phyloP scores from a whole-genome alignment of 768 basidiomycete genomes.

The Macrolepiota albuminosa region DNA sequence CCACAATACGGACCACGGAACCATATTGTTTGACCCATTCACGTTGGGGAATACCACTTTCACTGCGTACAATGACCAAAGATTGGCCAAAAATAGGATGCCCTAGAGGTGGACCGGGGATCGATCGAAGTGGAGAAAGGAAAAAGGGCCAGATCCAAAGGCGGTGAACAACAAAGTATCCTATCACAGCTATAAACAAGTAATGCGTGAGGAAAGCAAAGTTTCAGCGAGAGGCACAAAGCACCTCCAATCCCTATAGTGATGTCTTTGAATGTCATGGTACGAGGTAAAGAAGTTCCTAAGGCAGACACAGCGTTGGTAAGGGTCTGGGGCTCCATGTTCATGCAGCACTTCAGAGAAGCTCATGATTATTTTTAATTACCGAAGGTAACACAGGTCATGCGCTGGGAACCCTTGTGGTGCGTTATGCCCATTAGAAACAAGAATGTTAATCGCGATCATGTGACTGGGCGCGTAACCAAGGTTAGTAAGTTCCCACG shows the following conservation, averaged over 20 bases:
- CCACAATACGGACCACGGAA: slow-evolving; percentile 39
- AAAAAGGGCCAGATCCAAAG: slow-evolving; percentile 26
- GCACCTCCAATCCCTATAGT: neutral
- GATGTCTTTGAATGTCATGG: neutral
- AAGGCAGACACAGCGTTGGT: neutral
- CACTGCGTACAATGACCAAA: slow-evolving; percentile 16
- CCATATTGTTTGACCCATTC: slow-evolving; percentile 45
- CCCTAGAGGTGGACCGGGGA: slow-evolving; percentile 25
- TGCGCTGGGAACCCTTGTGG: neutral
- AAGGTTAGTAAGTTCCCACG: slow-evolving; percentile 31
- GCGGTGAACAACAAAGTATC: slow-evolving; percentile 17
- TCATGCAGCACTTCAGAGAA: neutral
- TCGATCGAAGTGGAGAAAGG: slow-evolving; percentile 23
- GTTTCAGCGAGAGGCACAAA: neutral
- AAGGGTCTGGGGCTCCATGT: neutral
- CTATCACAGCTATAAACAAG: slow-evolving; percentile 7
- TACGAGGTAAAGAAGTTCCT: neutral
- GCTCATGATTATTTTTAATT: neutral
- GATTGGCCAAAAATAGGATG: slow-evolving; percentile 17
- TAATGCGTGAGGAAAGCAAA: too few species aligned
- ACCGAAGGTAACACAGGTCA: neutral
- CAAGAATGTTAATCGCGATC: slow-evolving; percentile 24
- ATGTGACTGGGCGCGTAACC: slow-evolving; percentile 34
- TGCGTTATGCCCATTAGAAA: neutral
- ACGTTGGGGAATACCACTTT: slow-evolving; percentile 39